These are phyloP conservation scores for Ascoidea rubescens DNA, from an alignment of 805 yeast genomes.

Conservation along the genomic window DNA sequence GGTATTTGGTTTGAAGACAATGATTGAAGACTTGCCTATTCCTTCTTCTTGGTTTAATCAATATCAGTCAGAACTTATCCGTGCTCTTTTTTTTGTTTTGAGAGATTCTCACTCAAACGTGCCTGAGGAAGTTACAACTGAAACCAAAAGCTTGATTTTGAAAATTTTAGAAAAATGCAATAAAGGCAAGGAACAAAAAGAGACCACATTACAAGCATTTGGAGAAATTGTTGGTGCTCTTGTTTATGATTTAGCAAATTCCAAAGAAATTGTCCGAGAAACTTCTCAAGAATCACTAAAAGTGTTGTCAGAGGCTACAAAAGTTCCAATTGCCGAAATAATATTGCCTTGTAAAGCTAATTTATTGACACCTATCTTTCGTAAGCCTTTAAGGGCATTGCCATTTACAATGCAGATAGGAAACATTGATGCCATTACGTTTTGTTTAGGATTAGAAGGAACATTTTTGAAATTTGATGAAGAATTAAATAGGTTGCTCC, in stretches of 20 bases:
- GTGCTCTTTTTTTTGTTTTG: constrained; percentile 79
- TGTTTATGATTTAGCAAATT: constrained; percentile 85
- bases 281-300: constrained; percentile 63
- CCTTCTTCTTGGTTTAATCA: constrained; percentile 63
- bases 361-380: constrained; percentile 84
- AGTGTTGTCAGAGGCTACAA: constrained; percentile 55
- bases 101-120: constrained; percentile 85
- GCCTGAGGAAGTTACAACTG: constrained; percentile 61
- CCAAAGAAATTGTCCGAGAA: constrained; percentile 69
- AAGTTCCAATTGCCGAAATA: constrained; percentile 56
- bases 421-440: constrained; percentile 93
- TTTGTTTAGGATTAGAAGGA: constrained; percentile 68
- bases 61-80: constrained; percentile 70
- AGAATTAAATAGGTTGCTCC: constrained; percentile 68
- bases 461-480: constrained; percentile 80
- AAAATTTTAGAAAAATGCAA: constrained; percentile 57
- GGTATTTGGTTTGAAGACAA: constrained; percentile 62
- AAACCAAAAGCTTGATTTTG: constrained; percentile 56
- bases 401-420: constrained; percentile 99
- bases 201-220: constrained; percentile 48
- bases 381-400: constrained; percentile 89
- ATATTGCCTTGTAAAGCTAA: constrained; percentile 75
- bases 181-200: constrained; percentile 41
- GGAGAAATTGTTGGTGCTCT: constrained; percentile 77
- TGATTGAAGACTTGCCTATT: constrained; percentile 53